phyloP scores from a whole-genome alignment of 2,329 filamentous ascomycete species.

The Penicillium hesseltinei region DNA sequence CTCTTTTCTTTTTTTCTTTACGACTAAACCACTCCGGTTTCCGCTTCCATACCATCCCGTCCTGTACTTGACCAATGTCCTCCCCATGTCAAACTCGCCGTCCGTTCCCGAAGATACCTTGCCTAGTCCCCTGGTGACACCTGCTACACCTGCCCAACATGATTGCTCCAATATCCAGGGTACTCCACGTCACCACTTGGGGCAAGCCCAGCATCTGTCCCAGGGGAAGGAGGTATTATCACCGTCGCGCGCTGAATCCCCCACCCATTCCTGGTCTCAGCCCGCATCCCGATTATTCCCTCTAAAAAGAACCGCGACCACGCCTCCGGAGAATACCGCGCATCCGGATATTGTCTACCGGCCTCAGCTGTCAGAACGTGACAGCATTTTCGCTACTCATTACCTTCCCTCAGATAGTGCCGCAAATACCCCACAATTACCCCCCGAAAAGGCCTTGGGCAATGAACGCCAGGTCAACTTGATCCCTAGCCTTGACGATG shows the following conservation, averaged over 20 bases:
- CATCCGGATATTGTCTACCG: constrained; percentile 30
- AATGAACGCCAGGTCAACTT: constrained; percentile 34
- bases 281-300: constrained; percentile 28
- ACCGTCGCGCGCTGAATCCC: constrained; percentile 38
- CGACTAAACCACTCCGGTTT: constrained; percentile 11
- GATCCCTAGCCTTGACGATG: constrained; percentile 33
- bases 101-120: constrained; percentile 43
- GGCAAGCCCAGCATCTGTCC: constrained; percentile 31
- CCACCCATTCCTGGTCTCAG: constrained; percentile 38
- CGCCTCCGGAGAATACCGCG: constrained; percentile 30
- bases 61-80: constrained; percentile 48
- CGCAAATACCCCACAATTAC: constrained; percentile 39
- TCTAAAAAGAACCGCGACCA: constrained; percentile 39
- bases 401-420: constrained; percentile 55
- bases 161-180: constrained; percentile 33
- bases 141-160: constrained; percentile 41
- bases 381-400: constrained; percentile 63
- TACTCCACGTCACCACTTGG: constrained; percentile 37
- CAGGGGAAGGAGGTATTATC: constrained; percentile 32
- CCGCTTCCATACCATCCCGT: constrained; percentile 22
- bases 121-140: constrained; percentile 47
- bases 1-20: neutral
- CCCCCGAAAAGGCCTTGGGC: constrained; percentile 29
- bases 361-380: constrained; percentile 60
- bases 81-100: constrained; percentile 51